Base-by-base conservation (phyloP, 2,329 filamentous ascomycete species). In the Diaporthe ampelina region DNA sequence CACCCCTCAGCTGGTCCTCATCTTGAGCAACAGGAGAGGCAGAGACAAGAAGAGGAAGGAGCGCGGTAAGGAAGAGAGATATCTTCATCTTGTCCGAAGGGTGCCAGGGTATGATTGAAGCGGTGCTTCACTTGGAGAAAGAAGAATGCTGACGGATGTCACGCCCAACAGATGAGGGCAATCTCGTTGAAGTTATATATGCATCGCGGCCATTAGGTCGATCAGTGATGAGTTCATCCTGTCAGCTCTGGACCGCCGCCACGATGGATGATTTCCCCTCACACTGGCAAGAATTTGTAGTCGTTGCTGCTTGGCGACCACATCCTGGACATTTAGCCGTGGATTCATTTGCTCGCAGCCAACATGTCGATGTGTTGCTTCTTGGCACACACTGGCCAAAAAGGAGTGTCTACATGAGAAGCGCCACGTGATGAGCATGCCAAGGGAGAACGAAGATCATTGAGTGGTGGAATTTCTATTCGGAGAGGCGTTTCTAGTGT, bases 391-490 rank as follows among this genome's bases (percentile, higher is more conserved):
- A 43, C 40, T 17, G 40, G 13, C 40, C 13, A 43, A 17, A 17
- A 43, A 43, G 40, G 15, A 43, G 40, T 43, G 13, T 43, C 40
- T 43, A 43, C 40, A 37, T 37, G 37, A 37, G 37, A 37, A 11
- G 4, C n/a, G 57, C 15, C 57, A 21, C 58, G 58, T 63, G 58
- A 63, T 45, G 37, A 63, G 24, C 58, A 15, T 63, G 58, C 58
- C 37, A 63, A 63, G 58, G 1, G 37, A 63, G 15, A 15, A 8
- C 15, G 37, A 26, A 45, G 37, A 8, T 45, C 58, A 63, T 63
- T 45, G 3, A 63, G 58, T 63, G 58, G 58, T 63, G 58, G 58
- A 45, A 63, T 29, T 63, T 63, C 58, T 63, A 29, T 63, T 19
- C 37, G 24, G 17, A 29, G n/a, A 63, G 37, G 17, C 58, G 6